Evolutionary conservation across 352 stramenopile genomes (phyloP), one percentile per base, ranked within the genome.

Genomic region (Peronosclerospora sorghi): DNA sequence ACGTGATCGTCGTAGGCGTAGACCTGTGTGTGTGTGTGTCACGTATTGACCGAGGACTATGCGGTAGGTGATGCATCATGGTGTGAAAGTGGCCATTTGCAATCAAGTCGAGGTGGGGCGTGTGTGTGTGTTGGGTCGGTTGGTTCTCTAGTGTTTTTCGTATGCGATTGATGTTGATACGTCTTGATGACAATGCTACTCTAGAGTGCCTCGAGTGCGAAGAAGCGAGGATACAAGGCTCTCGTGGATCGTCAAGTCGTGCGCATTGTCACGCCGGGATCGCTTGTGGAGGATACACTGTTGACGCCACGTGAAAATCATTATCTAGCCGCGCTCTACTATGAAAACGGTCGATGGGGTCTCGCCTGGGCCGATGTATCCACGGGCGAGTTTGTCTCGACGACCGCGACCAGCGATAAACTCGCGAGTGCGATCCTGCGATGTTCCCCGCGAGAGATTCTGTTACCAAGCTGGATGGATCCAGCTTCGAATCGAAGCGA

Each of bases 31-130:
- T n/a, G 14, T 12, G 6, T 29, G 9, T 5, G 8, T 13, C 21
- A 12, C 37, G 5, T 44, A 28, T 7, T 44, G 19, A 4, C 37
- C 21, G 6, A 12, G 38, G 18, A 29, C 24, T 20, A n/a, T n/a
- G 6, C 17, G 35, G 4, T 30, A 85, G 73, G 73, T 86, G 30
- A 86, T 84, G 65, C 77, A 89, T 45, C 77, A 89, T 45, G 77
- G 77, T 5, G 59, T 84, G 1, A 89, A 86, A 51, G 73, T 89
- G n/a, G 77, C 77, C 1, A 80, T 89, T 32, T 89, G 77, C 45
- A 86, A 86, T 48, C 77, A 89, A 62, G 57, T 83, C 6, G 74
- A 89, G 64, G 73, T 85, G 14, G 0, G 30, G 41, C 40, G n/a
- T n/a, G n/a, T n/a, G n/a, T n/a, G n/a, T n/a, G n/a, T n/a, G n/a